A percentile compares a stretch with the other conserved stretches of the same genome.
These are phyloP conservation scores for Diospyros kaki DNA, from an alignment of 148 eudicot genomes.

Conservation along the genomic window DNA sequence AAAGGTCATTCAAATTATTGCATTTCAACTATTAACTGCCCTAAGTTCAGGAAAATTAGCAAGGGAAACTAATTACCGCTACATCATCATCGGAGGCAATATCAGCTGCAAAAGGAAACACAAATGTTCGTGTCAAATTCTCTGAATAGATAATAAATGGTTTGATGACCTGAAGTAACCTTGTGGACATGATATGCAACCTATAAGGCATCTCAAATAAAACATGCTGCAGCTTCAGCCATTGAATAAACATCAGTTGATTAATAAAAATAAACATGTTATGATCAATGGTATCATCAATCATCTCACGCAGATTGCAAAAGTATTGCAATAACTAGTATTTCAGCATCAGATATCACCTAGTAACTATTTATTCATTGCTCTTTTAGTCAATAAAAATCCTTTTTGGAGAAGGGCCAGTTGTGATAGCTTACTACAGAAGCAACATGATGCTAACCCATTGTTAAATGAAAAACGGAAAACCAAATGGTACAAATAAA, in stretches of 20 bases:
- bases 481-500: not conserved
- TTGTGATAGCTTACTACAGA: not conserved
- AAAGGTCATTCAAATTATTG: slow-evolving; percentile 7
- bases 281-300: not conserved
- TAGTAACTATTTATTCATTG: not conserved
- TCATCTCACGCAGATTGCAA: not conserved
- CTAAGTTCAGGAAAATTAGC: not conserved
- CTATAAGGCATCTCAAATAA: not conserved
- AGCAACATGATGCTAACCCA: not conserved
- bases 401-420: not conserved
- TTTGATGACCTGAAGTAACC: not conserved
- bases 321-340: not conserved
- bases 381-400: not conserved
- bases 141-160: not conserved
- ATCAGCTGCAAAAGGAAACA: slow-evolving; percentile 35
- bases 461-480: not conserved
- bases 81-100: slow-evolving; percentile 45
- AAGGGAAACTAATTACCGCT: slow-evolving; percentile 36
- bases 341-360: not conserved
- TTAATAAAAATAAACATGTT: not conserved
- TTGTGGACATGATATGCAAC: not conserved
- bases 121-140: slow-evolving; percentile 12
- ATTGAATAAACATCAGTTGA: not conserved
- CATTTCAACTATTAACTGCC: not conserved
- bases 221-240: not conserved